phyloP scores from a whole-genome alignment of 1,139 yeast genomes.

The Ogataea hybrid region DNA sequence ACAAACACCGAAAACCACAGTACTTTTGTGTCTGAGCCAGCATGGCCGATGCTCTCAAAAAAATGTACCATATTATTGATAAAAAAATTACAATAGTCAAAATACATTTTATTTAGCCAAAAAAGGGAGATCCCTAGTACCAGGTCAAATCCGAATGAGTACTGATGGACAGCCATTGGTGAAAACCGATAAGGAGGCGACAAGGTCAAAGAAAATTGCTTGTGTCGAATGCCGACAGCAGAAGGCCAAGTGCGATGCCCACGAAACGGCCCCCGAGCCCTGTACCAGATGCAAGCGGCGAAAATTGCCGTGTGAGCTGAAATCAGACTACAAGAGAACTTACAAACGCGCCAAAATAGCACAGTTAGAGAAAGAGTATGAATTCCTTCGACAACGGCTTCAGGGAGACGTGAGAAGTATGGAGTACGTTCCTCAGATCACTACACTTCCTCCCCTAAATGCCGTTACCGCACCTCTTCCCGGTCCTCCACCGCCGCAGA shows the following conservation, averaged over 20 bases:
- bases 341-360: conserved; percentile 85
- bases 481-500: conserved; percentile 1
- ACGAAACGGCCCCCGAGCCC: conserved; percentile 71
- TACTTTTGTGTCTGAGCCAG: conserved; percentile 52
- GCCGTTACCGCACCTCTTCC: not conserved
- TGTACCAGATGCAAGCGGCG: conserved; percentile 80
- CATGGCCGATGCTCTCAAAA: conserved; percentile 19
- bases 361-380: conserved; percentile 78
- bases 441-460: conserved; percentile 13
- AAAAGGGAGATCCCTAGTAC: not conserved
- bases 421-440: conserved; percentile 16
- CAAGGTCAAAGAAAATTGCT: conserved; percentile 59
- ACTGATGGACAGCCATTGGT: not conserved
- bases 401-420: conserved; percentile 27
- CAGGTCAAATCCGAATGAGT: conserved; percentile 1
- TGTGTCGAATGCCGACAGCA: conserved; percentile 97
- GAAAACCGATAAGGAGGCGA: conserved; percentile 1
- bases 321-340: conserved; percentile 85
- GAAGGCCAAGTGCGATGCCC: conserved; percentile 86
- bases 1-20: conserved; percentile 71
- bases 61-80: conserved; percentile 19
- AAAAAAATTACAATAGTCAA: not conserved
- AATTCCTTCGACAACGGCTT: conserved; percentile 57
- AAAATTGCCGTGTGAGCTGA: conserved; percentile 62
- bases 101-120: not conserved